Percentiles rank a stretch among this genome's conserved stretches.
These are phyloP conservation scores for Tolypocladium inflatum DNA, from an alignment of 2,329 filamentous ascomycete genomes.

Conservation along the genomic window DNA sequence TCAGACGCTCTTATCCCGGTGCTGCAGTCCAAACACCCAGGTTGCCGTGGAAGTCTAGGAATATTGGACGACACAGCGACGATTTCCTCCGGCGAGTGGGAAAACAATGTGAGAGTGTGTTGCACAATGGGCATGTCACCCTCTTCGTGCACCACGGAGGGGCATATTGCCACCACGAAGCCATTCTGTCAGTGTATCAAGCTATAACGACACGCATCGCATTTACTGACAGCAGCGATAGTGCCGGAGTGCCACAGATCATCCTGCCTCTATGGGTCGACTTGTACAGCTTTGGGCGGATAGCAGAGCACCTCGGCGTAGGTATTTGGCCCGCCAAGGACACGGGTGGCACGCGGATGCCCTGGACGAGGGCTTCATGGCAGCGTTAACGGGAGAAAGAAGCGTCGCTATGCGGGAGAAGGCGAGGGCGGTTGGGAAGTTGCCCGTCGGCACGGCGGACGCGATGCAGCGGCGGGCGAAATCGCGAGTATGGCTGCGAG, in stretches of 20 bases:
- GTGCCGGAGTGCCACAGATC: conserved; percentile 34
- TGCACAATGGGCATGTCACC: conserved; percentile 22
- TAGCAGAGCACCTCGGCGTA: conserved; percentile 30
- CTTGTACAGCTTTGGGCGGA: conserved; percentile 30
- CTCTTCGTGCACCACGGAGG: conserved; percentile 30
- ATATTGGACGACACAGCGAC: conserved; percentile 7
- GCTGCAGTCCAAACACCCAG: conserved; percentile 13
- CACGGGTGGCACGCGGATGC: conserved; percentile 14
- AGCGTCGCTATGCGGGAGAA: conserved; percentile 8
- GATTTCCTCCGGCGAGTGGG: conserved; percentile 5
- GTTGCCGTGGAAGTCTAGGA: conserved; percentile 24
- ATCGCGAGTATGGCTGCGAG: conserved; percentile 1
- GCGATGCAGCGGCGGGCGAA: conserved; percentile 1
- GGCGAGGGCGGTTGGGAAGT: conserved; percentile 9
- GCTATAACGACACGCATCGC: not conserved
- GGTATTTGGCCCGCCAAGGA: conserved; percentile 28
- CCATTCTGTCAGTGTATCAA: conserved; percentile 23
- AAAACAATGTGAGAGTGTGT: conserved; percentile 9
- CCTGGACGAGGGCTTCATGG: conserved; percentile 11
- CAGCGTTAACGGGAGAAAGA: conserved; percentile 3
- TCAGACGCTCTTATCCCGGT: conserved; percentile 9
- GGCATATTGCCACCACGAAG: conserved; percentile 32
- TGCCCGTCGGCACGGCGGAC: conserved; percentile 2
- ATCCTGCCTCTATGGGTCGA: conserved; percentile 37
- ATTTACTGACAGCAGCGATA: conserved; percentile 3